phyloP scores from a whole-genome alignment of 2,329 filamentous ascomycete species.

The Ceratocystis albifundus region DNA sequence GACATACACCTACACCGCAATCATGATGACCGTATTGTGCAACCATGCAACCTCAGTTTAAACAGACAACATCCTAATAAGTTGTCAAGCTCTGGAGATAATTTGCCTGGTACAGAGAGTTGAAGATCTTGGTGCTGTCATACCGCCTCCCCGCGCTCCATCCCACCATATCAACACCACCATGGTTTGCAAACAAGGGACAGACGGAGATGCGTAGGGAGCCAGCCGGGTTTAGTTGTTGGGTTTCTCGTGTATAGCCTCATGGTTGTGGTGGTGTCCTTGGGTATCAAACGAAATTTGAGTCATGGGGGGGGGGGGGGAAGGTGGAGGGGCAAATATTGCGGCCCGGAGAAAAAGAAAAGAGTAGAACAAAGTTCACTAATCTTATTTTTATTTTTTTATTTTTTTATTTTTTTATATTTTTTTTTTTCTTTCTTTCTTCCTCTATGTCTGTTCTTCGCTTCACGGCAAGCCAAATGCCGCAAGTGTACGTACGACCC shows the following conservation, averaged over 20 bases:
- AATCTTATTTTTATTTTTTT: not conserved
- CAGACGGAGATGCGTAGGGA: not conserved
- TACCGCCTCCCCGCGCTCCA: not conserved
- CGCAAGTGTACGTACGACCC: constrained; percentile 1
- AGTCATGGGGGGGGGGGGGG: not conserved
- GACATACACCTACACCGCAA: not conserved
- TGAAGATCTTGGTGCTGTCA: not conserved
- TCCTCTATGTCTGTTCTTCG: not conserved
- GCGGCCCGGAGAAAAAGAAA: not conserved
- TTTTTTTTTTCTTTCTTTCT: not conserved
- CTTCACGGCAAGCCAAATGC: constrained; percentile 11
- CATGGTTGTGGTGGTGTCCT: no score
- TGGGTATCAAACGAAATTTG: constrained; percentile 1
- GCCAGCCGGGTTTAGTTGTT: not conserved
- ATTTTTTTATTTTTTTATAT: not conserved
- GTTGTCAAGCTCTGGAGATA: not conserved
- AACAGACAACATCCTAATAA: not conserved
- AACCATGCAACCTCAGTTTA: not conserved
- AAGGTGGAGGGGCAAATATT: not conserved
- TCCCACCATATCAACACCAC: not conserved
- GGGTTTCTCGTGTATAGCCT: not conserved
- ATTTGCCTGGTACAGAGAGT: not conserved
- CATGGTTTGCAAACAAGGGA: not conserved
- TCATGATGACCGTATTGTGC: not conserved
- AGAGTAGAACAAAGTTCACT: not conserved